phyloP scores from a whole-genome alignment of 371 early-diverging fungal species.

The Haplosporangium sp. region DNA sequence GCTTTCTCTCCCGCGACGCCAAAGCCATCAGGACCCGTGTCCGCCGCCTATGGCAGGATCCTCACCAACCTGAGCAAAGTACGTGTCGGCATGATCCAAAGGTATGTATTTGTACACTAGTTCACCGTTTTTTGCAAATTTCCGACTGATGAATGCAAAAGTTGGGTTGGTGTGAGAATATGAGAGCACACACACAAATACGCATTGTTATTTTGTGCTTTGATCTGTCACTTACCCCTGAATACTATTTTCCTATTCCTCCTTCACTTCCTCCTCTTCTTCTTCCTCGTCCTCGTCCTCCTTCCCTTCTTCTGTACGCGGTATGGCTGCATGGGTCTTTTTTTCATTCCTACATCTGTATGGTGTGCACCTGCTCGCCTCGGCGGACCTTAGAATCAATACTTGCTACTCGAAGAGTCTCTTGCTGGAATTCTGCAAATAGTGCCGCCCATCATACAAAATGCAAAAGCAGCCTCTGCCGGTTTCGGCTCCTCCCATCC shows the following conservation, averaged over 20 bases:
- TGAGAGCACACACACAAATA: neutral
- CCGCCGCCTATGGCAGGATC: constrained; percentile 46
- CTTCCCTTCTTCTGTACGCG: neutral
- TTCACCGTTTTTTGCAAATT: neutral
- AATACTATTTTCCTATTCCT: constrained; percentile 12
- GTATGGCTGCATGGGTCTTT: neutral
- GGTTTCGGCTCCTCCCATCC: constrained; percentile 10
- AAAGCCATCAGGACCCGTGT: constrained; percentile 31
- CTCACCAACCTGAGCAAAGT: constrained; percentile 20
- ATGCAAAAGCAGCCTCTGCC: constrained; percentile 19
- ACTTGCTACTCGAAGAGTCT: constrained; percentile 43
- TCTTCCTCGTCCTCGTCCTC: too few species aligned
- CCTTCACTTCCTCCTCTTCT: neutral
- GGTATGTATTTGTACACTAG: constrained; percentile 17
- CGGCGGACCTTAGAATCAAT: constrained; percentile 28
- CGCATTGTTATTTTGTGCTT: too few species aligned
- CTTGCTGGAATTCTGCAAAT: constrained; percentile 46
- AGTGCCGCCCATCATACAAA: constrained; percentile 43
- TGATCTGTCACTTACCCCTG: constrained; percentile 11
- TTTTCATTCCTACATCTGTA: neutral
- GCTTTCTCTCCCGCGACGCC: constrained; percentile 30
- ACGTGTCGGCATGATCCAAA: constrained; percentile 25
- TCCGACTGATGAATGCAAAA: neutral
- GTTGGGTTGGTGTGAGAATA: neutral
- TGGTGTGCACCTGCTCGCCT: neutral